Conservation (phyloP, 179 eudicot species). For the Patellifolia procumbens region DNA sequence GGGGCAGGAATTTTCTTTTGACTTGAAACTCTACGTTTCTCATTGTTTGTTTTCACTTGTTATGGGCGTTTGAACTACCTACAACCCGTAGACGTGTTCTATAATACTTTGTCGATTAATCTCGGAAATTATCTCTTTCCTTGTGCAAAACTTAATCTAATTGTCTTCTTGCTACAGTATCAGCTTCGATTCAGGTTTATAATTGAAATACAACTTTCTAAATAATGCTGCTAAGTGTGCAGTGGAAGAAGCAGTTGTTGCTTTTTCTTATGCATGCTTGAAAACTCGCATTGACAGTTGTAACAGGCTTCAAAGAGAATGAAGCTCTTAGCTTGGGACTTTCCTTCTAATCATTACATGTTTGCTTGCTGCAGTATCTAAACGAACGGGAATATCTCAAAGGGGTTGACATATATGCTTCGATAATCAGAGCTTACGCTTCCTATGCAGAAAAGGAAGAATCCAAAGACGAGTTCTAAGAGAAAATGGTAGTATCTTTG, state of each 20-base stretch:
- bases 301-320: background rate
- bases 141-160: background rate
- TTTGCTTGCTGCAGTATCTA: slow-evolving; percentile 49
- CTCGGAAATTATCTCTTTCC: background rate
- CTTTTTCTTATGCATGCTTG: background rate
- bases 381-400: slow-evolving; percentile 64
- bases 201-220: background rate
- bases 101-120: background rate
- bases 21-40: background rate
- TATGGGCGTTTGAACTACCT: background rate
- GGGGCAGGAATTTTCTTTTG: background rate
- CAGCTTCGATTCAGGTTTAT: background rate
- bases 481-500: background rate
- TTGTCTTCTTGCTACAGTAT: background rate
- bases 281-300: background rate
- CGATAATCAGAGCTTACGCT: slow-evolving; percentile 71
- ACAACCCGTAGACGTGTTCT: background rate
- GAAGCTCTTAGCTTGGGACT: background rate
- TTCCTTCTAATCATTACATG: slow-evolving; percentile 8
- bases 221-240: background rate
- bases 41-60: background rate
- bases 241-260: no score
- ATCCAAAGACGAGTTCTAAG: slow-evolving; percentile 3
- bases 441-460: slow-evolving; percentile 41
- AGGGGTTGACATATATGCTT: slow-evolving; percentile 66